Base-by-base conservation (phyloP, 768 basidiomycete genomes). In the Neoboletus magnificus region DNA sequence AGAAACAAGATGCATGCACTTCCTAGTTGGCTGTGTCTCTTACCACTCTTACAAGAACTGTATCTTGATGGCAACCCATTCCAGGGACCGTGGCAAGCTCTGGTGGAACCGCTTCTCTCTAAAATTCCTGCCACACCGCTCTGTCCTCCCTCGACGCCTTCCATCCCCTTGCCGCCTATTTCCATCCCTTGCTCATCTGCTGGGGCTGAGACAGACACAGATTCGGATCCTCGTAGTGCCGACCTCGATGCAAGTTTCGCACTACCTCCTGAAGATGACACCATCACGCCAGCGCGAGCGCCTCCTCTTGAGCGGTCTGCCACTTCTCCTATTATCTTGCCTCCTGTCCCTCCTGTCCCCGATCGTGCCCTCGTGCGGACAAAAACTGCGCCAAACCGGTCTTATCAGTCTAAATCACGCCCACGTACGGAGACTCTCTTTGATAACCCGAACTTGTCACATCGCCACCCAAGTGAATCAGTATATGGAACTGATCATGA, bases 21-120 rank as follows among this genome's bases (percentile, higher is more conserved):
- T 18, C 95, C 97, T n/a, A 85, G 89, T 58, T 99, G 97, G 96
- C 79, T 99, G 44, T 93, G 92, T 69, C 82, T 92, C 29, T 79
- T 99, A n/a, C 82, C 85, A 20, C 79, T 80, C 30, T 77, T 99
- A 45, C 92, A 96, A 70, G 89, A 86, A 2, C 75, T 99, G 4
- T 88, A 87, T 61, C 84, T 99, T n/a, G 96, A 98, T 59, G 89
- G 86, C 18, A 99, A 99, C 69, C 93, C 95, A 9, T 98, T 99
- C 73, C 90, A 91, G 63, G 91, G 90, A 9, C 91, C 92, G 1
- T 97, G 94, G 92, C 85, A 87, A 66, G 86, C 90, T 32, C 77
- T 99, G 50, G 85, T 97, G 25, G 89, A 89, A 54, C 93, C 94
- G 1, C 77, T 98, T 46, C 76, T 94, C 10, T 79, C 85, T 50